A percentile compares a stretch with the other conserved stretches of the same genome.
These are phyloP conservation scores for Eustoma russellianum DNA, from an alignment of 257 asterid genomes.

Conservation along the genomic window DNA sequence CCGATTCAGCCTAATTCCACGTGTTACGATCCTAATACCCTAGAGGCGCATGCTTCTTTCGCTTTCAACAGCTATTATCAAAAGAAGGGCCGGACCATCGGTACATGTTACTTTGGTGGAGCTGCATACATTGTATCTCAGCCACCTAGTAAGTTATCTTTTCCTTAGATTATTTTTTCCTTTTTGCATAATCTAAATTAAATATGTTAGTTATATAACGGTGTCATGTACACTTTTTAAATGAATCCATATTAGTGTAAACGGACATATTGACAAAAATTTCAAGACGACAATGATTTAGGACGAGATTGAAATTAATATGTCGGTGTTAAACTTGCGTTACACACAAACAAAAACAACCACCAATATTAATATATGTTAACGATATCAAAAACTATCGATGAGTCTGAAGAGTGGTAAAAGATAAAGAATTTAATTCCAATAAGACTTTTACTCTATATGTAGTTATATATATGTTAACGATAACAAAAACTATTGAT, in stretches of 20 bases:
- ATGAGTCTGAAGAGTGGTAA: too few relatives aligned
- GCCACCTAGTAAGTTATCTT: constrained; percentile 59
- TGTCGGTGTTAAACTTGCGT: too few relatives aligned
- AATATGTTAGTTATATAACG: constrained; percentile 17
- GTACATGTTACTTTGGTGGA: constrained; percentile 85
- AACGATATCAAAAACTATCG: too few relatives aligned
- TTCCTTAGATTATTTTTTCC: neutral
- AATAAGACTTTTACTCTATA: too few relatives aligned
- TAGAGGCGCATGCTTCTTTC: constrained; percentile 77
- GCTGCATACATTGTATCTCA: constrained; percentile 58
- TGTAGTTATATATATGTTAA: too few relatives aligned
- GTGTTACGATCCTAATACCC: constrained; percentile 86
- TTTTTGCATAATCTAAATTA: neutral
- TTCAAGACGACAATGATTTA: too few relatives aligned
- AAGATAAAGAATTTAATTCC: too few relatives aligned
- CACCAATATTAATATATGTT: too few relatives aligned
- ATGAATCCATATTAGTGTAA: neutral
- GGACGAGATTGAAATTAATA: too few relatives aligned
- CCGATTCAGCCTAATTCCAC: constrained; percentile 90
- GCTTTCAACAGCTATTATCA: constrained; percentile 94
- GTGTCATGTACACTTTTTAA: neutral
- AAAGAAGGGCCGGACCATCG: constrained; percentile 57
- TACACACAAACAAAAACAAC: too few relatives aligned
- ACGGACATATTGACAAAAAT: too few relatives aligned
- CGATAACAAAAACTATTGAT: too few relatives aligned